Base-by-base conservation (phyloP, 164 flowering plant species). In the Umbilicus rupestris region DNA sequence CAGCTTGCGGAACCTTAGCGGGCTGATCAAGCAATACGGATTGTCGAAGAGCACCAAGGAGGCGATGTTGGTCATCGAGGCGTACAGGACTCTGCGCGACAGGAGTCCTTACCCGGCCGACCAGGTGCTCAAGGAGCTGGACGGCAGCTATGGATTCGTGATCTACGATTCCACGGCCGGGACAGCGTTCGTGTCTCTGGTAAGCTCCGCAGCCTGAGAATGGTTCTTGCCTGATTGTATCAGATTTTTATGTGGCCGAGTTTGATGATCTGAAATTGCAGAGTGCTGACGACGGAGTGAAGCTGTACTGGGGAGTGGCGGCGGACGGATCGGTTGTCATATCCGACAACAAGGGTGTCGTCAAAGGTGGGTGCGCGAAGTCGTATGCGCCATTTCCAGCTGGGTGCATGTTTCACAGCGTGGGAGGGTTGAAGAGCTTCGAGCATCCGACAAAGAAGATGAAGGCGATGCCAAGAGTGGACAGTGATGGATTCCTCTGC, bases 351-450 rank as follows among this genome's bases (percentile, higher is more conserved):
- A 64, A 81, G 69, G 80, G 74, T 39, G 75, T 83, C 57, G 74
- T 91, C 0, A 87, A 86, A 77, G 79, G 79, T 8, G 73, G 90
- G 45, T 91, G 97, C 75, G 86, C 83, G 11, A 89, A 86, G 59
- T 87, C 97, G 1, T 85, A 78, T 70, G 97, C 93, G 5, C 84
- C 96, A 31, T 91, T 91, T 52, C 97, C 97, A 7, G 35, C 79
- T 82, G 95, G 97, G 37, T 91, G 97, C 66, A 84, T 89, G 91
- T 86, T 79, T 73, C 77, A 79, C 68, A 79, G 82, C 69, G 76
- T 82, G 70, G 69, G 73, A 69, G 87, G 92, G 15, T 67, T 91
- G 70, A 78, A 44, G 79, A 86, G 96, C 79, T 87, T 79, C 63
- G 96, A 91, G 76, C 86, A 87, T 63, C 97, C 97, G 6, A 83